phyloP scores from a whole-genome alignment of 805 yeast genomes.

The Yarrowia divulgata region DNA sequence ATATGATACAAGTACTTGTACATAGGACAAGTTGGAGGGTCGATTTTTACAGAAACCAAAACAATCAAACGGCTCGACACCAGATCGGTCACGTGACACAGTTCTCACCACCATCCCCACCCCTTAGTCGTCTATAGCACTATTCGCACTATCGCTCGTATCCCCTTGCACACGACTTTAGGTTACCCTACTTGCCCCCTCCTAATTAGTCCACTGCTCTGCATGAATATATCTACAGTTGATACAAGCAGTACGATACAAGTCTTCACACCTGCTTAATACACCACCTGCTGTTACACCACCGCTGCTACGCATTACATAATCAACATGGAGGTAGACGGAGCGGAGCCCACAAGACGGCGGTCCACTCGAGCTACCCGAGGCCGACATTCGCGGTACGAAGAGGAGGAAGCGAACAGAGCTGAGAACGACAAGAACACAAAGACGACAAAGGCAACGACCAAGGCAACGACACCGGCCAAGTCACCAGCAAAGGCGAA shows the following conservation, averaged over 20 bases:
- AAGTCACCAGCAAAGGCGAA: not conserved
- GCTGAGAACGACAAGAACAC: not conserved
- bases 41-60: no score
- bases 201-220: no score
- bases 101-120: no score
- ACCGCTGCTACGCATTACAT: not conserved
- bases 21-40: no score
- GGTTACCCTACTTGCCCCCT: constrained; percentile 13
- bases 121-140: no score
- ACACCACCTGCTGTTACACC: not conserved
- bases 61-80: no score
- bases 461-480: not conserved
- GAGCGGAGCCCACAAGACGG: constrained; percentile 6
- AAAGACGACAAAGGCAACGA: not conserved
- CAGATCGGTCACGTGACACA: no score
- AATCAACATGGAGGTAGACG: constrained; percentile 28
- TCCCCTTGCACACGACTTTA: constrained; percentile 6
- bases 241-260: no score
- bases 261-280: no score
- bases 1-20: no score
- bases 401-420: not conserved
- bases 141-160: not conserved
- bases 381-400: constrained; percentile 13
- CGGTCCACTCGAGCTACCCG: constrained; percentile 30
- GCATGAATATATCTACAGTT: no score